Conservation (phyloP, 2,329 filamentous ascomycete species). For the Fusarium sublunatum region DNA sequence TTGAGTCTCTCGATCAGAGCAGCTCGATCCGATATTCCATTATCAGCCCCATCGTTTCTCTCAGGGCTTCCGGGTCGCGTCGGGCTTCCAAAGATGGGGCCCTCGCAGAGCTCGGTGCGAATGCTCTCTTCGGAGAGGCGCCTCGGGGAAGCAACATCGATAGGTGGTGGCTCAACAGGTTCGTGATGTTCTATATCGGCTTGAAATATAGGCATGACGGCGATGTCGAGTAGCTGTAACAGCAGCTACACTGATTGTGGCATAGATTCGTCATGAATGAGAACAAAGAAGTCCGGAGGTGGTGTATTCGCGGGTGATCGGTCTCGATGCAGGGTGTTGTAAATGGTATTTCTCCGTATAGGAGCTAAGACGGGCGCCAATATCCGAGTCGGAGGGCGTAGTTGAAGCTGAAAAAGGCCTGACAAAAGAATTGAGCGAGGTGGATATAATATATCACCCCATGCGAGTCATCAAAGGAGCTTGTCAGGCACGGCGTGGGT, state of each 20-base stretch:
- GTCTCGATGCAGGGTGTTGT: slow-evolving; percentile 27
- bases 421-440: slow-evolving; percentile 27
- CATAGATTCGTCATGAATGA: slow-evolving; percentile 39
- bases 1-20: slow-evolving; percentile 89
- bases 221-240: slow-evolving; percentile 45
- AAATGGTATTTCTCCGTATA: neutral
- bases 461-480: slow-evolving; percentile 26
- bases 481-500: slow-evolving; percentile 40
- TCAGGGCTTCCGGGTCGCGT: slow-evolving; percentile 39
- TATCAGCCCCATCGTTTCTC: slow-evolving; percentile 42
- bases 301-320: slow-evolving; percentile 3
- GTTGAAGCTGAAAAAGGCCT: slow-evolving; percentile 11
- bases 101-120: slow-evolving; percentile 70
- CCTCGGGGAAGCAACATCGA: slow-evolving; percentile 30
- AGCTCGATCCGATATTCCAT: slow-evolving; percentile 69
- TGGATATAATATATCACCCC: slow-evolving; percentile 45
- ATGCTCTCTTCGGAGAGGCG: slow-evolving; percentile 69
- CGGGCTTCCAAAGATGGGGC: slow-evolving; percentile 61
- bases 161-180: slow-evolving; percentile 41
- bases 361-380: neutral
- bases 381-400: neutral
- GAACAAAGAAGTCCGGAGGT: slow-evolving; percentile 6
- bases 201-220: slow-evolving; percentile 69
- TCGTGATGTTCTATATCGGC: slow-evolving; percentile 58
- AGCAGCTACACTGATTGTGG: slow-evolving; percentile 47